Evolutionary conservation across 2,329 filamentous ascomycete species (phyloP), one percentile per base, ranked within the genome.

Genomic region (Huntiella abstrusa): DNA sequence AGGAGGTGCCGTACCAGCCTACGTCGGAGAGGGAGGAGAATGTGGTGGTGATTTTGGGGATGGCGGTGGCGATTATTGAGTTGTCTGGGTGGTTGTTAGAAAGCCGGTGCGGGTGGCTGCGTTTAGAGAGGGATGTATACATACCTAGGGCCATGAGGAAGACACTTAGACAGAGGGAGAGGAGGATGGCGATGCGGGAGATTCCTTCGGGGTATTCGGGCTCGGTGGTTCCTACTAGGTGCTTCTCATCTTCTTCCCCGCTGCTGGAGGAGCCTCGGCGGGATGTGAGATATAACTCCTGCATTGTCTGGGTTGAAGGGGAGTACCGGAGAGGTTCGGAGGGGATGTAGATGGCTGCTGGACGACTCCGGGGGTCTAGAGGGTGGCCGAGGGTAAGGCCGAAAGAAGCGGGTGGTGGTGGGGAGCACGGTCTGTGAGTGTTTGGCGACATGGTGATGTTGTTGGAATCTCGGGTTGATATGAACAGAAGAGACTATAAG

Each of bases 1-100:
- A 65, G 36, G 63, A 60, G 4, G 55, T 59, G 3, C 64, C 67
- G 49, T 71, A 70, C 68, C 68, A 71, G 41, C 64, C 65, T 8
- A 71, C 62, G 46, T 70, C 66, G 5, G 61, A 57, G 5, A 70
- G 56, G 41, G 63, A 61, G 17, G 63, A 56, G 54, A 66, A 64
- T 11, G 62, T 56, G 49, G 62, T 57, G 0, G 63, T 66, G 50
- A 66, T 66, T 28, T 58, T 59, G 3, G 64, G 64, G 46, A 67
- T 64, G 2, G 64, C 64, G 1, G 64, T 65, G 6, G 64, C 62
- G 42, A 66, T 63, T 48, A 66, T 65, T 13, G 59, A 59, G 46
- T 60, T 60, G 48, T 62, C 59, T 61, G 40, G n/a, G 6, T 8
- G 2, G 4, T 7, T 28, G 22, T 28, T 28, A 28, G 22, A 28